phyloP scores from a whole-genome alignment of 345 rosid genomes.

The Laguncularia racemosa region DNA sequence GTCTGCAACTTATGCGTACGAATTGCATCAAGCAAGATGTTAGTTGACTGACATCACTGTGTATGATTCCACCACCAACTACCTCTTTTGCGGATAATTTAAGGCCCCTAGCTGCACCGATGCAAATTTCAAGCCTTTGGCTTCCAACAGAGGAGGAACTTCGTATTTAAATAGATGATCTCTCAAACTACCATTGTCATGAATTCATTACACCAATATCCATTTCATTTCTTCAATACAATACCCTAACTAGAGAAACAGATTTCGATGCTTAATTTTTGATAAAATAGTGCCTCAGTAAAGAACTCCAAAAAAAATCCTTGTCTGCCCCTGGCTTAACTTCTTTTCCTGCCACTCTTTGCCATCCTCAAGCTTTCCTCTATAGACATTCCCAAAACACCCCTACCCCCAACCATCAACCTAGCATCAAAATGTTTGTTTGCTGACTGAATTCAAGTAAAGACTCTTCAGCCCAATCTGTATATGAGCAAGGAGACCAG shows the following conservation, averaged over 20 bases:
- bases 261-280: constrained; percentile 56
- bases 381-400: constrained; percentile 41
- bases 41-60: constrained; percentile 58
- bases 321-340: constrained; percentile 34
- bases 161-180: constrained; percentile 37
- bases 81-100: constrained; percentile 45
- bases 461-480: constrained; percentile 29
- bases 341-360: constrained; percentile 39
- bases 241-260: constrained; percentile 67
- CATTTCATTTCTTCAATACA: constrained; percentile 54
- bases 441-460: constrained; percentile 27
- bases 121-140: constrained; percentile 56
- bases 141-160: constrained; percentile 34
- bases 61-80: constrained; percentile 35
- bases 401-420: constrained; percentile 34
- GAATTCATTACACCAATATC: constrained; percentile 50
- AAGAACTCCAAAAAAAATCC: constrained; percentile 44
- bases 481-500: constrained; percentile 12
- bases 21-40: constrained; percentile 39
- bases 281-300: constrained; percentile 46
- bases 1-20: constrained; percentile 54
- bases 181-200: constrained; percentile 45
- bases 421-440: constrained; percentile 30
- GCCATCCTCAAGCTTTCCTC: constrained; percentile 31
- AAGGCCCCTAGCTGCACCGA: constrained; percentile 47